These are phyloP conservation scores for Ilyonectria mors-panacis DNA, from an alignment of 2,329 filamentous ascomycete genomes.

Conservation along the genomic window DNA sequence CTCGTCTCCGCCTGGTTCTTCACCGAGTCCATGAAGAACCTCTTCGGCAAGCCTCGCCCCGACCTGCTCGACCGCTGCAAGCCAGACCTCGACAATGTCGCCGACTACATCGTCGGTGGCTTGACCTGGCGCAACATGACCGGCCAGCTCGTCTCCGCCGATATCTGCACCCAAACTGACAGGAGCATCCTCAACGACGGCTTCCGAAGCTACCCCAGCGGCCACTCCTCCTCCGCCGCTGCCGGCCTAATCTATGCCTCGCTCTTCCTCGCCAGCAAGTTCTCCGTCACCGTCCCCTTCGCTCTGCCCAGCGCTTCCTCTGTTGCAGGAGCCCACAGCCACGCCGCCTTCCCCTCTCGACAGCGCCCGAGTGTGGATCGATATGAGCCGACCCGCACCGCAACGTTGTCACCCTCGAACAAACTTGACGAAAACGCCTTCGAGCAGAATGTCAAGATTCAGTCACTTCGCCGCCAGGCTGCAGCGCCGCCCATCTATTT, in stretches of 20 bases:
- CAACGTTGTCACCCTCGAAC: slow-evolving; percentile 43
- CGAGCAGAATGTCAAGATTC: slow-evolving; percentile 52
- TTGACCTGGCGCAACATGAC: slow-evolving; percentile 66
- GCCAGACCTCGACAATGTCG: slow-evolving; percentile 78
- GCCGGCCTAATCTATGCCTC: slow-evolving; percentile 88
- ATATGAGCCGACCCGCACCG: slow-evolving; percentile 52
- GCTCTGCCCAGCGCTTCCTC: slow-evolving; percentile 66
- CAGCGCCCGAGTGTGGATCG: slow-evolving; percentile 58
- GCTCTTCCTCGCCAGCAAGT: slow-evolving; percentile 89
- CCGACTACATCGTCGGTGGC: slow-evolving; percentile 74
- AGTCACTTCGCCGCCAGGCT: slow-evolving; percentile 73
- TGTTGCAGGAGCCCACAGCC: slow-evolving; percentile 68
- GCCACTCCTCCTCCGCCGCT: slow-evolving; percentile 77
- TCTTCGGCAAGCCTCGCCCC: slow-evolving; percentile 79
- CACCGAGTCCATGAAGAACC: slow-evolving; percentile 88
- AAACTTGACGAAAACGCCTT: slow-evolving; percentile 42
- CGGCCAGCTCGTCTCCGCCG: slow-evolving; percentile 80
- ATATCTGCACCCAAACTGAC: slow-evolving; percentile 81
- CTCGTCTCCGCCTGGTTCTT: slow-evolving; percentile 82
- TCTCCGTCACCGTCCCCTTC: slow-evolving; percentile 81
- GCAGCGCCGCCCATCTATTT: slow-evolving; percentile 88
- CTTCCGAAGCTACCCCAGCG: slow-evolving; percentile 81
- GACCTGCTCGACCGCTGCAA: slow-evolving; percentile 86
- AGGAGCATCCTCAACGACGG: slow-evolving; percentile 78
- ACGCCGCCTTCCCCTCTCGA: slow-evolving; percentile 84